These are phyloP conservation scores for Metroxylon sagu DNA, from an alignment of 176 grass and related monocot species.

Conservation along the genomic window DNA sequence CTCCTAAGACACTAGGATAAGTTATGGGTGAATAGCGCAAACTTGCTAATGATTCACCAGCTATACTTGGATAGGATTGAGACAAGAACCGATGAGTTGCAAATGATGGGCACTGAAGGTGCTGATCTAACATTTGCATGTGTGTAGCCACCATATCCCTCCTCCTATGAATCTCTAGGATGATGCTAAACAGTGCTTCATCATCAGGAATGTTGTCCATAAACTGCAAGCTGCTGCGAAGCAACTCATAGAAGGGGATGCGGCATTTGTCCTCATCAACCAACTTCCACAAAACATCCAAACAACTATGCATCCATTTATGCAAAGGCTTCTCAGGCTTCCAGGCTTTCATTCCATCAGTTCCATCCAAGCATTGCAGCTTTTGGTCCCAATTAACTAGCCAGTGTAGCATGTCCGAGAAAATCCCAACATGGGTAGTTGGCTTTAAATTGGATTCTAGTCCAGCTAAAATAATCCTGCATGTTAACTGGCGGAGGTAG, in stretches of 20 bases:
- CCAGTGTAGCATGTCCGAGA: slow-evolving; percentile 85
- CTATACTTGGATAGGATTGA: slow-evolving; percentile 83
- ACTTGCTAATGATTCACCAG: slow-evolving; percentile 80
- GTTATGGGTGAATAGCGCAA: slow-evolving; percentile 93
- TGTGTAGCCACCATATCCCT: slow-evolving; percentile 99
- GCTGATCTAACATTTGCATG: slow-evolving; percentile 99
- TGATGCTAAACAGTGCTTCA: slow-evolving; percentile 80
- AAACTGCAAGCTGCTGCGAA: slow-evolving; percentile 74
- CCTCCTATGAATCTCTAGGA: slow-evolving; percentile 95
- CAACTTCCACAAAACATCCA: slow-evolving; percentile 85
- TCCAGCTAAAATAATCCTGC: slow-evolving; percentile 69
- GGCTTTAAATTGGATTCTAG: slow-evolving; percentile 73
- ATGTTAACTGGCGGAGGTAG: slow-evolving; percentile 74
- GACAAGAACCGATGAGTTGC: slow-evolving; percentile 78
- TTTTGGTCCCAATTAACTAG: slow-evolving; percentile 81
- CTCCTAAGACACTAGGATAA: slow-evolving; percentile 90
- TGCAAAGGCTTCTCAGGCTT: slow-evolving; percentile 72
- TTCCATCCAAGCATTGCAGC: slow-evolving; percentile 32
- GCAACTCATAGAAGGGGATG: slow-evolving; percentile 91
- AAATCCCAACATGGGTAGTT: slow-evolving; percentile 73
- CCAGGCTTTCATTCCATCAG: slow-evolving; percentile 27
- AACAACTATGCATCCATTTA: slow-evolving; percentile 92
- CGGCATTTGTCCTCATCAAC: slow-evolving; percentile 78
- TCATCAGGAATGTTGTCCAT: slow-evolving; percentile 96
- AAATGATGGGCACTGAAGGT: slow-evolving; percentile 93